Conservation (phyloP, 2,329 filamentous ascomycete species). For the Phaeosphaeriaceae sp. region DNA sequence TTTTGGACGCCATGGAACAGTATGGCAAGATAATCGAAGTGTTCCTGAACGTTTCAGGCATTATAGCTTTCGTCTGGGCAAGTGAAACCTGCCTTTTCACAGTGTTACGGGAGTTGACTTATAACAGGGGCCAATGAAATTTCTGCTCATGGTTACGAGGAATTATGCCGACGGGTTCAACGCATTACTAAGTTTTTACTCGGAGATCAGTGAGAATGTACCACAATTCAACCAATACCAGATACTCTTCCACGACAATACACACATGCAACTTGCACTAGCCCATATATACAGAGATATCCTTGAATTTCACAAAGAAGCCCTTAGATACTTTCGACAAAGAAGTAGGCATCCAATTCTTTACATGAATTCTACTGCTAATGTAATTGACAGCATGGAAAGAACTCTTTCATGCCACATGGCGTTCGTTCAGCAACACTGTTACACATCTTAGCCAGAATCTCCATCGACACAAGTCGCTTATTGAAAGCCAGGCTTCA, state of each 20-base stretch:
- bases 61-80: constrained; percentile 42
- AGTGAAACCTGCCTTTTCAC: too few relatives aligned
- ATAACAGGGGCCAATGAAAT: constrained; percentile 45
- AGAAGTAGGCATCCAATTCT: not conserved
- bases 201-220: not conserved
- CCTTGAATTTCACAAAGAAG: constrained; percentile 17
- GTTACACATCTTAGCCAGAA: constrained; percentile 38
- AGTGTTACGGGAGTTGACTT: too few relatives aligned
- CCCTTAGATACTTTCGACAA: constrained; percentile 11
- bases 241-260: not conserved
- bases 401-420: constrained; percentile 41
- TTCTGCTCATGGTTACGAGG: constrained; percentile 37
- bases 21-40: constrained; percentile 46
- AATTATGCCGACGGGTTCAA: too few relatives aligned
- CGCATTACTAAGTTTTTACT: too few relatives aligned
- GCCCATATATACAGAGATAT: constrained; percentile 13
- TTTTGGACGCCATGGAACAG: constrained; percentile 44
- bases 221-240: not conserved
- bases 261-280: not conserved
- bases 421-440: constrained; percentile 38
- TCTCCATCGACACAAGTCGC: constrained; percentile 31
- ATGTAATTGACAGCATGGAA: constrained; percentile 30
- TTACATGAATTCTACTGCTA: not conserved
- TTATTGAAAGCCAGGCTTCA: constrained; percentile 39
- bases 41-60: constrained; percentile 38